Evolutionary conservation across 805 yeast species (phyloP).

Genomic region (Sugiyamaella chiloensis): DNA sequence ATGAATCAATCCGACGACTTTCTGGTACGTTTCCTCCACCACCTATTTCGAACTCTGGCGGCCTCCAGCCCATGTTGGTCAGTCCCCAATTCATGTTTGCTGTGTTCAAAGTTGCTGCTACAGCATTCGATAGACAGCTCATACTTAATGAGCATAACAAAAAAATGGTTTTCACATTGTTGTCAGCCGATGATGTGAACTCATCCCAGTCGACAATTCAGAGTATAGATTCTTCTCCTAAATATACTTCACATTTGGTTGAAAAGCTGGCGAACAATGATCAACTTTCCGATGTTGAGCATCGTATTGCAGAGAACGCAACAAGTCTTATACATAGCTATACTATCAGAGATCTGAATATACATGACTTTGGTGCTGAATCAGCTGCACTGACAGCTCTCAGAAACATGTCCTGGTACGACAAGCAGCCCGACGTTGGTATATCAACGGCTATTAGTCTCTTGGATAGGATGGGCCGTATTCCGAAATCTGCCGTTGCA

Average conservation of each 20-base stretch:
- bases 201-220: neutral
- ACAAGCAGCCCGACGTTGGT: slow-evolving; percentile 3
- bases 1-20: neutral
- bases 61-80: neutral
- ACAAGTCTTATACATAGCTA: slow-evolving; percentile 17
- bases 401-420: slow-evolving; percentile 4
- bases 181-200: neutral
- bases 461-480: slow-evolving; percentile 1
- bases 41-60: neutral
- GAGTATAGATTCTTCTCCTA: neutral
- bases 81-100: slow-evolving; percentile 4
- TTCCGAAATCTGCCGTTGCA: slow-evolving; percentile 12
- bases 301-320: neutral
- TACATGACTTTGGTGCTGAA: slow-evolving; percentile 14
- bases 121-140: slow-evolving; percentile 6
- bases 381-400: slow-evolving; percentile 18
- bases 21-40: slow-evolving; percentile 7
- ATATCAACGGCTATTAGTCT: slow-evolving; percentile 10
- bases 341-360: slow-evolving; percentile 22
- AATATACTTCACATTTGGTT: neutral
- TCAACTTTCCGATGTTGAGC: neutral
- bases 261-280: neutral
- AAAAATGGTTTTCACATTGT: neutral
- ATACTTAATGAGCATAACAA: neutral
- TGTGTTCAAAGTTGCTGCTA: slow-evolving; percentile 1